Base-by-base conservation (phyloP, 495 filamentous ascomycete genomes). In the Penicillium steckii region DNA sequence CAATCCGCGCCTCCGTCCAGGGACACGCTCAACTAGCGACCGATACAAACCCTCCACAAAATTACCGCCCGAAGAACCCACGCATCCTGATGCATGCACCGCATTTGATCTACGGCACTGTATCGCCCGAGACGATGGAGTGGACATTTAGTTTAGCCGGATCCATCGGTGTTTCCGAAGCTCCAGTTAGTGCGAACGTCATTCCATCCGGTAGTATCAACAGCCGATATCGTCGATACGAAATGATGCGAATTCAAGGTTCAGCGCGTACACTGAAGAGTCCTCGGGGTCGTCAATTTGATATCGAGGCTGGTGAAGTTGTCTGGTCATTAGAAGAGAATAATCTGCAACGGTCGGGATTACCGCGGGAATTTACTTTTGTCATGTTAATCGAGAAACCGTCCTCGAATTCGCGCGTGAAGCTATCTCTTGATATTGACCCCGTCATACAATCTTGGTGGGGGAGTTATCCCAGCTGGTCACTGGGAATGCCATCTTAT, bases 351-450 rank as follows among this genome's bases (percentile, higher is more conserved):
- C 65, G 66, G 7, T 76, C 76, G 5, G 79, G 79, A 8, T 62
- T 81, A 1, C 79, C 79, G n/a, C 67, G 77, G 9, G 79, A 81
- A 43, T 80, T 81, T 48, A 79, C 77, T 15, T 80, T 81, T 56
- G 74, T 77, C 6, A 71, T 81, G 70, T 54, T 81, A 29, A 56
- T 78, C n/a, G 65, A 72, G 30, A 75, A 77, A 25, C 73, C 69
- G 0, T 42, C 53, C 3, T 60, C 64, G 6, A 55, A 69, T n/a
- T 68, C 63, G 42, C 52, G 52, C 0, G 37, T 74, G 3, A 44
- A 44, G 1, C 59, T 77, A 26, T 55, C 49, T 1, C 52, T 77
- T 4, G 67, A 74, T 4, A 68, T 77, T 25, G 68, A 77, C 4
- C 74, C 74, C 0, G 66, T 74, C 3, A 60, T 77, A 18, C 65